These are phyloP conservation scores for Cladobotryum mycophilum DNA, from an alignment of 2,329 filamentous ascomycete genomes.

Conservation along the genomic window DNA sequence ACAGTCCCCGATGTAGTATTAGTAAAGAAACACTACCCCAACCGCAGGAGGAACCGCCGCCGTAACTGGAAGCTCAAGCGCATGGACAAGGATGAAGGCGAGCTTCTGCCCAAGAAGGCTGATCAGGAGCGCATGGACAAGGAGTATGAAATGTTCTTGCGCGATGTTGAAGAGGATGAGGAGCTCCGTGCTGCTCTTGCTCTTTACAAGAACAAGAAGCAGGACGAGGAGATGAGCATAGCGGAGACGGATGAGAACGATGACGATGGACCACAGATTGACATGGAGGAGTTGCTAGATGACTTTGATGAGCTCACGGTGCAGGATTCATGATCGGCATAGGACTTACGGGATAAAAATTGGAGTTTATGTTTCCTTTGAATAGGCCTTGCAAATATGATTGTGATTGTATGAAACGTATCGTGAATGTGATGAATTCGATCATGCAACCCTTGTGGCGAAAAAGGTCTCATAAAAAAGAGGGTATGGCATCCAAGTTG, in stretches of 20 bases:
- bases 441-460: neutral
- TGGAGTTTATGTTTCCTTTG: neutral
- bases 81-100: constrained; percentile 83
- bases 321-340: constrained; percentile 18
- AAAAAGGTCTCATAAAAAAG: constrained; percentile 25
- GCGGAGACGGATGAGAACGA: constrained; percentile 59
- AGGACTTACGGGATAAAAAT: constrained; percentile 19
- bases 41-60: constrained; percentile 71
- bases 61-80: constrained; percentile 94
- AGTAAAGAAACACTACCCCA: constrained; percentile 93
- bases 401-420: neutral
- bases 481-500: constrained; percentile 29
- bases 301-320: constrained; percentile 80
- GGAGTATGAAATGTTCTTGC: constrained; percentile 96
- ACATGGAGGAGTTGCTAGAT: constrained; percentile 78
- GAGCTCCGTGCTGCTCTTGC: constrained; percentile 80
- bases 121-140: constrained; percentile 84
- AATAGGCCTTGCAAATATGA: neutral
- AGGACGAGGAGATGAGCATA: constrained; percentile 60
- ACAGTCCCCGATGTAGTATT: constrained; percentile 87
- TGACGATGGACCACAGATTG: constrained; percentile 61
- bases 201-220: constrained; percentile 67
- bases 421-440: neutral
- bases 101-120: constrained; percentile 76
- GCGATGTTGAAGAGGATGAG: constrained; percentile 91